Evolutionary conservation across 2,329 filamentous ascomycete species (phyloP), one percentile per base, ranked within the genome.

Genomic region (Epichloe typhina): DNA sequence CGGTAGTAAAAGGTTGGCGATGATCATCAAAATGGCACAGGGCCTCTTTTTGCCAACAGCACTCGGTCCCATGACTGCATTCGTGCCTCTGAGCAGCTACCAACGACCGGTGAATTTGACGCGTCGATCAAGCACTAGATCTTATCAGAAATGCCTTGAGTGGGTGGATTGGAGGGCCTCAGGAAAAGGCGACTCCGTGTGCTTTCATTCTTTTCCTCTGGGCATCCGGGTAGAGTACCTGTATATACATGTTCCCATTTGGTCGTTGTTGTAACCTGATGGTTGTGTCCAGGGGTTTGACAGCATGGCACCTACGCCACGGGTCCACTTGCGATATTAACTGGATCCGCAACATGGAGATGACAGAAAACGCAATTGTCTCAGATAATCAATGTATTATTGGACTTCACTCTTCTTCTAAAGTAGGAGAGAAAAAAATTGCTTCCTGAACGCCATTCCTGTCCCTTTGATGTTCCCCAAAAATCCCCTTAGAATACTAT

Each of bases 1-100:
- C 3, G 87, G 86, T 43, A 95, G 80, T 54, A 95, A 69, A 35
- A 89, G 51, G 66, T 96, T 95, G 61, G 88, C 84, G 56, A 80
- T 67, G 48, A 77, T 63, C 54, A 89, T 77, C 55, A 77, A 63
- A 48, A 72, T 50, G 53, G 64, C 66, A 52, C 63, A 63, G 52
- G 59, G 51, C 44, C 61, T 53, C 41, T 60, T 54, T 44, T 60
- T 61, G 55, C 59, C 56, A 19, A 2, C 17, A 51, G 59, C 55
- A 26, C 48, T 56, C 47, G 53, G 46, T 53, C 58, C 55, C 51
- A 60, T 58, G 60, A 59, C 64, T 46, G 54, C 51, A 50, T 23
- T 39, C 49, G 37, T 36, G 33, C 47, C 31, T 35, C 37, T 41
- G n/a, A 37, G 21, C 42, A 44, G 39, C 12, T 35, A 21, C 19